phyloP scores from a whole-genome alignment of 441 rosid species.

The Croton laevigatus region DNA sequence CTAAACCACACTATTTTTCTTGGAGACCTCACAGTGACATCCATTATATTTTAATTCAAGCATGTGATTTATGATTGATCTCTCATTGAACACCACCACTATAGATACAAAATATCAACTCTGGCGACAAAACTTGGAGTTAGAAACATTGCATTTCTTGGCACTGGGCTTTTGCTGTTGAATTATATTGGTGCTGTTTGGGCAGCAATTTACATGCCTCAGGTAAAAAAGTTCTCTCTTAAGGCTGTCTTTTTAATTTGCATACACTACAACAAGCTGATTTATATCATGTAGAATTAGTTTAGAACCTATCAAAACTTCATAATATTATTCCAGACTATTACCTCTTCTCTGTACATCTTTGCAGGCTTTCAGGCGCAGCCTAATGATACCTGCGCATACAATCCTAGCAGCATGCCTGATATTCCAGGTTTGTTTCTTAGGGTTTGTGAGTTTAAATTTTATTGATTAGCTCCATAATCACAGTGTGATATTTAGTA shows the following conservation, averaged over 20 bases:
- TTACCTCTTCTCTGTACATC: slow-evolving; percentile 4
- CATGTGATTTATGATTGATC: neutral
- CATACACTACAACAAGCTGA: neutral
- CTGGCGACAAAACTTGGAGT: slow-evolving; percentile 92
- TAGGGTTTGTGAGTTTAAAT: slow-evolving; percentile 11
- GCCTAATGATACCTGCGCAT: slow-evolving; percentile 77
- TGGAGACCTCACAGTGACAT: neutral
- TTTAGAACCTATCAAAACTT: neutral
- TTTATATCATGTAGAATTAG: neutral
- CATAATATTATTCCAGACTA: neutral
- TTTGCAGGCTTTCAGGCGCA: slow-evolving; percentile 74
- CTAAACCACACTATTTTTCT: neutral
- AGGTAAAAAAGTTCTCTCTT: slow-evolving; percentile 45
- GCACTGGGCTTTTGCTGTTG: slow-evolving; percentile 77
- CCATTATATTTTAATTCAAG: neutral
- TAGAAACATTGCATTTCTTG: slow-evolving; percentile 85
- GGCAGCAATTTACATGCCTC: slow-evolving; percentile 87
- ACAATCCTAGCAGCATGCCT: slow-evolving; percentile 56
- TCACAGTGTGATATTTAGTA: neutral
- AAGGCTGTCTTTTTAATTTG: slow-evolving; percentile 11
- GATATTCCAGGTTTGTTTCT: slow-evolving; percentile 73
- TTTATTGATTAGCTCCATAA: neutral
- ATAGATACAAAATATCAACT: slow-evolving; percentile 87
- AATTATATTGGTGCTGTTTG: slow-evolving; percentile 72
- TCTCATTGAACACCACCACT: neutral